Percentiles rank a stretch among this genome's conserved stretches.
Evolutionary conservation across 768 basidiomycete genomes (phyloP).

Genomic region (Serpula lacrymans): DNA sequence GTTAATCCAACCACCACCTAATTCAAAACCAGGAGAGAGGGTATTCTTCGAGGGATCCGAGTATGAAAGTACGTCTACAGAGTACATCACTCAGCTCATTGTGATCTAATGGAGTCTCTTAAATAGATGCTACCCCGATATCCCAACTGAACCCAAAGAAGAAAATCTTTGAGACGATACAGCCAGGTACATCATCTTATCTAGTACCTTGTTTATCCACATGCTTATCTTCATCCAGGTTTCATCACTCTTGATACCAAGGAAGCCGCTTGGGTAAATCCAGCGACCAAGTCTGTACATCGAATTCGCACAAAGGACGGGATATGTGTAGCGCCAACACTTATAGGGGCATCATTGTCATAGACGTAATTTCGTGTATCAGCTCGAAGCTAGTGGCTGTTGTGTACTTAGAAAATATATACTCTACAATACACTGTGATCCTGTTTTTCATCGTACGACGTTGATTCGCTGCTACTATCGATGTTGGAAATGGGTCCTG

Average conservation of each 20-base stretch:
- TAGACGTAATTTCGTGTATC: conserved; percentile 35
- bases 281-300: conserved; percentile 72
- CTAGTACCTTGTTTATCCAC: conserved; percentile 1
- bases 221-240: conserved; percentile 35
- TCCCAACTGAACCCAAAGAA: conserved; percentile 96
- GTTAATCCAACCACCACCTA: conserved; percentile 82
- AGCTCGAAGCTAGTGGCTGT: no score
- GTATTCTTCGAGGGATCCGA: conserved; percentile 93
- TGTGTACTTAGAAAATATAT: no score
- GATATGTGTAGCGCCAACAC: conserved; percentile 72
- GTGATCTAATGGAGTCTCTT: conserved; percentile 3
- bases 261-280: conserved; percentile 88
- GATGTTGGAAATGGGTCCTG: conserved; percentile 30
- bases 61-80: conserved; percentile 65
- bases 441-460: conserved; percentile 6
- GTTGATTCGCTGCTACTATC: conserved; percentile 2
- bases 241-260: conserved; percentile 85
- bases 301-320: conserved; percentile 85
- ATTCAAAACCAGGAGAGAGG: conserved; percentile 85
- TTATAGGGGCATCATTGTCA: conserved; percentile 91
- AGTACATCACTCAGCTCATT: background rate
- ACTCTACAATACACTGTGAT: conserved; percentile 1
- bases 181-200: conserved; percentile 58
- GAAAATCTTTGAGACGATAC: conserved; percentile 97
- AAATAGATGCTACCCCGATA: conserved; percentile 59